These are phyloP conservation scores for Boeremia exigua DNA, from an alignment of 2,329 filamentous ascomycete species.

Conservation along the genomic window DNA sequence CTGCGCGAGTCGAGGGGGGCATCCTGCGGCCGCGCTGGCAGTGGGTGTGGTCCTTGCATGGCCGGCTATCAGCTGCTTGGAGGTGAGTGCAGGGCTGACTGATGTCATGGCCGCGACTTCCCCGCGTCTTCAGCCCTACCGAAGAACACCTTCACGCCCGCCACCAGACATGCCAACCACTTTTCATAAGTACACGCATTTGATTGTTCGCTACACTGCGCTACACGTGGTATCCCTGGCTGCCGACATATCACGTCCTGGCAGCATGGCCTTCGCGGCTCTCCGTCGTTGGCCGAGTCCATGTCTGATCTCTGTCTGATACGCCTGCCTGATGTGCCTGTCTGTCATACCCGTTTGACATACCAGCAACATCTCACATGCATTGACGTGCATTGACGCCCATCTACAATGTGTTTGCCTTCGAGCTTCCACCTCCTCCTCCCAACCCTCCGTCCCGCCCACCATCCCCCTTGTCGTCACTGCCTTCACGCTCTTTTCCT, in stretches of 20 bases:
- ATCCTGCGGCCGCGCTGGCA: not conserved
- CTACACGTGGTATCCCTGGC: too few relatives aligned
- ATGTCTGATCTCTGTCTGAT: too few relatives aligned
- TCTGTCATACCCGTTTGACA: too few relatives aligned
- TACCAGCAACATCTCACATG: too few relatives aligned
- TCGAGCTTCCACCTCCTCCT: not conserved
- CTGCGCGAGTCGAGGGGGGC: not conserved
- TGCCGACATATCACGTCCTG: too few relatives aligned
- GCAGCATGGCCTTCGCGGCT: too few relatives aligned
- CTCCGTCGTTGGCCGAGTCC: too few relatives aligned
- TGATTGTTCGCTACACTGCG: too few relatives aligned
- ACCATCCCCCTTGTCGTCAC: not conserved
- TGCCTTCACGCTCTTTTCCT: not conserved
- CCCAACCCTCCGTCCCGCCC: not conserved
- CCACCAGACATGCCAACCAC: not conserved
- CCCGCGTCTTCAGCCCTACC: not conserved
- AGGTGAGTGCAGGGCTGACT: constrained; percentile 9
- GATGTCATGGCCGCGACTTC: constrained; percentile 10
- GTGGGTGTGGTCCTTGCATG: not conserved
- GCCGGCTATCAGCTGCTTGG: not conserved
- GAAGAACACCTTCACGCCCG: not conserved
- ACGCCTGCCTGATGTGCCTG: too few relatives aligned
- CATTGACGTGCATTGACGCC: not conserved
- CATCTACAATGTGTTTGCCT: not conserved
- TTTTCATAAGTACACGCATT: too few relatives aligned